Base-by-base conservation (phyloP, 176 grass and related monocot genomes). In the Alloteropsis semialata region DNA sequence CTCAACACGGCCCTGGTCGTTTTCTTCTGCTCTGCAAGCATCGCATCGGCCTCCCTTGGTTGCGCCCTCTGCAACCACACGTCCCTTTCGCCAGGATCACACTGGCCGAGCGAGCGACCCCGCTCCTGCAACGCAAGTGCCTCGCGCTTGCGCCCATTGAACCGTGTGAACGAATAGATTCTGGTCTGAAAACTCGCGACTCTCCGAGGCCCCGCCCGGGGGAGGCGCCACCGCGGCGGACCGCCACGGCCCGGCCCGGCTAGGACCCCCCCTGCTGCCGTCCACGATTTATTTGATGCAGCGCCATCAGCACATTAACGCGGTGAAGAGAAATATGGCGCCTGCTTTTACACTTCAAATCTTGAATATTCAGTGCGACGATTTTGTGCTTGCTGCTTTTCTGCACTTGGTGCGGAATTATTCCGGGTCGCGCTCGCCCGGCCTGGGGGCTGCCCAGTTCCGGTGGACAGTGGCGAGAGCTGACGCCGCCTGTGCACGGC, bases 151-250 rank as follows among this genome's bases (percentile, higher is more conserved):
- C 67, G 69, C 36, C 63, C 61, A 59, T 69, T 61, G 87, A 76
- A 56, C 21, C 22, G 63, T 80, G 83, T 82, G 88, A 86, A 89
- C 72, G 72, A 86, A 85, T 53, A 37, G 57, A 72, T 89, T 65
- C 56, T n/a, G 21, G 0, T 17, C 21, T 8, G 36, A 37, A 41
- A 49, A 36, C 34, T 36, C 46, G 17, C 27, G 3, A 1, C 22
- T 24, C 22, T 4, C 38, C 11, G 27, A 63, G 78, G 77, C 48
- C n/a, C 34, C 54, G 56, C 37, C 83, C 65, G 55, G 78, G 62
- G 88, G 83, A 90, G 88, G 88, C 88, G 61, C 27, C 82, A 54
- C 87, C 71, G 77, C 81, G 56, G 49, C 76, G 8, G 76, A 14
- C 59, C 29, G 48, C 37, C 46, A 59, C 49, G n/a, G 59, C 38